Percentiles rank a stretch among this genome's conserved stretches.
These are phyloP conservation scores for Hymenoscyphus repandus DNA, from an alignment of 2,329 filamentous ascomycete genomes.

Conservation along the genomic window DNA sequence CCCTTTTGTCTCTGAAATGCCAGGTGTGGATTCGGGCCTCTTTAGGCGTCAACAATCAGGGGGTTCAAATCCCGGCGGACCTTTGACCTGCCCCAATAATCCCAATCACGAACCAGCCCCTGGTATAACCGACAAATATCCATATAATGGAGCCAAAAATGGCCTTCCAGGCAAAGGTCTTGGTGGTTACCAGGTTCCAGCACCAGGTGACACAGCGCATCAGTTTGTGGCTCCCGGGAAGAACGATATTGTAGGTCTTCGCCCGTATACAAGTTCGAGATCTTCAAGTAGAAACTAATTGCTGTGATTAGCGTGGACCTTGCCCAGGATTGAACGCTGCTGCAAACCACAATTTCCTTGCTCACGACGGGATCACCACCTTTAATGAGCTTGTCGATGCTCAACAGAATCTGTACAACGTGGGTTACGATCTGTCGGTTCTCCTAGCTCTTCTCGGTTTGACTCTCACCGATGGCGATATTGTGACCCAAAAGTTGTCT, in stretches of 20 bases:
- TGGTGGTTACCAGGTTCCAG: constrained; percentile 41
- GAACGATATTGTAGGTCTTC: constrained; percentile 36
- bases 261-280: no score
- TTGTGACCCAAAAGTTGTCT: constrained; percentile 21
- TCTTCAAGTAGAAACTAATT: no score
- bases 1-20: constrained; percentile 34
- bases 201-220: constrained; percentile 28
- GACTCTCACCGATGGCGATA: constrained; percentile 21
- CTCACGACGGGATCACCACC: constrained; percentile 33
- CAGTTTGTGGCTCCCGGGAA: constrained; percentile 19
- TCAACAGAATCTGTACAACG: constrained; percentile 25
- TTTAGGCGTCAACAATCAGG: constrained; percentile 32
- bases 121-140: constrained; percentile 32
- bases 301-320: no score
- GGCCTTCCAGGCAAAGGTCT: constrained; percentile 36
- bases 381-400: constrained; percentile 26
- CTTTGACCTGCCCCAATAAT: constrained; percentile 32
- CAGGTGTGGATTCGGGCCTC: constrained; percentile 34
- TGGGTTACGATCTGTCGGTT: constrained; percentile 19
- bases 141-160: constrained; percentile 40
- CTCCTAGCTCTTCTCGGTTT: constrained; percentile 21
- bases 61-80: constrained; percentile 17
- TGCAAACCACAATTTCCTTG: constrained; percentile 38
- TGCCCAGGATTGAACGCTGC: constrained; percentile 38
- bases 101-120: constrained; percentile 34